A percentile compares a stretch with the other conserved stretches of the same genome.
Evolutionary conservation across 345 rosid species (phyloP).

Genomic region (Citrus hindsii): DNA sequence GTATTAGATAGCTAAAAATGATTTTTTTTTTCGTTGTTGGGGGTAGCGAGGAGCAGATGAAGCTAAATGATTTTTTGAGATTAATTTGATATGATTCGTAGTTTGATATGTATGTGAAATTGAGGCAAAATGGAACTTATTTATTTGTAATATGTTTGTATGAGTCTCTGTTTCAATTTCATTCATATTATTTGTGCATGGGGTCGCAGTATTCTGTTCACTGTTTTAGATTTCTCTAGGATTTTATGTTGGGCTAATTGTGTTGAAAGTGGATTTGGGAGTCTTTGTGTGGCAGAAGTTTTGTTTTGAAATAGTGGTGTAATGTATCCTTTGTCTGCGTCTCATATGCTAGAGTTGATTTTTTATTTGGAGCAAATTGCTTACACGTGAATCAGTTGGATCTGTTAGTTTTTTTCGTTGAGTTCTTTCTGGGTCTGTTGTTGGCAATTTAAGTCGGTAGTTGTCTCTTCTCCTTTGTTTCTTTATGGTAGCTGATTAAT

Average conservation of each 20-base stretch:
- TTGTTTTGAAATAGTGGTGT: not conserved
- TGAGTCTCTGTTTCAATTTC: not conserved
- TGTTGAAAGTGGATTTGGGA: constrained; percentile 3
- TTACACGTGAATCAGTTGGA: not conserved
- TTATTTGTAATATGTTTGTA: not conserved
- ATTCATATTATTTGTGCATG: not conserved
- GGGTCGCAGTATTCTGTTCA: not conserved
- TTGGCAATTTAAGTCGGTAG: not conserved
- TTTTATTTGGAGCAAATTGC: not conserved
- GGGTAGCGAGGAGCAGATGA: not conserved
- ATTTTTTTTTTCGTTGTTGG: not conserved
- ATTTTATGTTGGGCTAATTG: not conserved
- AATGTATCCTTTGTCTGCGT: not conserved
- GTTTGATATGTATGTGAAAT: not conserved
- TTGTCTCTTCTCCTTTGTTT: not conserved
- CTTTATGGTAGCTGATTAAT: not conserved
- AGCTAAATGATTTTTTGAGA: too few relatives aligned
- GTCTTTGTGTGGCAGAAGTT: not conserved
- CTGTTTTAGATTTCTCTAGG: not conserved
- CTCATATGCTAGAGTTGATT: not conserved
- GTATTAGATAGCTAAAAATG: not conserved
- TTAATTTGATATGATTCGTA: not conserved
- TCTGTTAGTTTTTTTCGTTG: not conserved
- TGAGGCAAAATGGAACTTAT: not conserved
- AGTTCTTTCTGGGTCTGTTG: not conserved